phyloP scores from a whole-genome alignment of 768 basidiomycete genomes.

The Boletus rubroflammeus region DNA sequence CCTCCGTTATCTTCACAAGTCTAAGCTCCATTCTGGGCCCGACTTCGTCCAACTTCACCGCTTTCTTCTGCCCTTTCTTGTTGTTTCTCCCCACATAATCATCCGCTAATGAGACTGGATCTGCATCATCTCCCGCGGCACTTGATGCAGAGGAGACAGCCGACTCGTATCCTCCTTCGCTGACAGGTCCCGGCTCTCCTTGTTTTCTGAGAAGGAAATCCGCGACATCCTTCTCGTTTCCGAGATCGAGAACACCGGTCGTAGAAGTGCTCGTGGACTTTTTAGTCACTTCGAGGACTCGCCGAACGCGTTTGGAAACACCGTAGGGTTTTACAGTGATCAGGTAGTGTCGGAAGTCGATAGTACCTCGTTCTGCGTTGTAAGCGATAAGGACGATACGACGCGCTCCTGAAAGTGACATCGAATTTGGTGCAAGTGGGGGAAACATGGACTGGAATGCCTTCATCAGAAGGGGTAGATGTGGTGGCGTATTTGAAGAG shows the following conservation, averaged over 20 bases:
- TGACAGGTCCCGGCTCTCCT: conserved; percentile 53
- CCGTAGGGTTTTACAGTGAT: conserved; percentile 96
- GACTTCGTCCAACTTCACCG: conserved; percentile 88
- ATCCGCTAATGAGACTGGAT: conserved; percentile 77
- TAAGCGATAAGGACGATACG: conserved; percentile 93
- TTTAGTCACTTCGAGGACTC: conserved; percentile 67
- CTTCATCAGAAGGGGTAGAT: conserved; percentile 90
- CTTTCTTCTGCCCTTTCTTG: conserved; percentile 84
- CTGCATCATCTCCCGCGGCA: conserved; percentile 78
- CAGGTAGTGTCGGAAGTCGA: conserved; percentile 92
- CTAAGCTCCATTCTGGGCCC: conserved; percentile 93
- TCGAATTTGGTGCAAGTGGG: conserved; percentile 76
- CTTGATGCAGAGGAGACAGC: conserved; percentile 80
- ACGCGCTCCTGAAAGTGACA: conserved; percentile 84
- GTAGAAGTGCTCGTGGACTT: conserved; percentile 24
- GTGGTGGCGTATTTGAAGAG: conserved; percentile 70
- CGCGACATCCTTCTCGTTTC: conserved; percentile 90
- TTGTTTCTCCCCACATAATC: conserved; percentile 97
- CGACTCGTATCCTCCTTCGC: conserved; percentile 71
- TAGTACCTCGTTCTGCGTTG: conserved; percentile 77
- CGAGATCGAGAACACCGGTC: conserved; percentile 65
- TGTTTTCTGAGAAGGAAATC: conserved; percentile 83
- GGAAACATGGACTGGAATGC: conserved; percentile 97
- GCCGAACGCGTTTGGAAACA: conserved; percentile 86
- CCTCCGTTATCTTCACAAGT: conserved; percentile 92